A percentile compares a stretch with the other conserved stretches of the same genome.
Conservation (phyloP, 148 eudicot genomes). For the Rhododendron ferrugineum region DNA sequence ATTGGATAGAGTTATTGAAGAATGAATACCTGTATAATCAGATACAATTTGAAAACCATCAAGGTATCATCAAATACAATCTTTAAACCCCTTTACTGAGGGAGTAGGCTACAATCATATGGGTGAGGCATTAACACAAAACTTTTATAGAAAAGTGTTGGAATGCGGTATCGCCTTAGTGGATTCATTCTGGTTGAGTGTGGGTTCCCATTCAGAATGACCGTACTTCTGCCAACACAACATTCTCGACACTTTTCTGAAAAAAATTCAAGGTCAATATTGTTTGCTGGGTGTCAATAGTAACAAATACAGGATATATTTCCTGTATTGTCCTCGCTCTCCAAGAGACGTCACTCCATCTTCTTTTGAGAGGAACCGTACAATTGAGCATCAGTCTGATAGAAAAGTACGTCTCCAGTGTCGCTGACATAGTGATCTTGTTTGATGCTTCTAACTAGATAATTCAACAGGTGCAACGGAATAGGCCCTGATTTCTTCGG, state of each 20-base stretch:
- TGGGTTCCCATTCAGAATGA: not conserved
- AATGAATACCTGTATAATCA: not conserved
- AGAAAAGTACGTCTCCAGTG: conserved; percentile 40
- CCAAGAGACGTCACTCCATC: conserved; percentile 14
- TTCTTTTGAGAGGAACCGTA: conserved; percentile 12
- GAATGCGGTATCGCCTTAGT: not conserved
- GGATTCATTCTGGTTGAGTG: not conserved
- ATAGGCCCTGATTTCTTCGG: conserved; percentile 43
- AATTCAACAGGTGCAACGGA: conserved; percentile 34
- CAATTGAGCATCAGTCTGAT: conserved; percentile 35
- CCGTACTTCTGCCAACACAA: not conserved
- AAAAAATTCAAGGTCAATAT: not conserved
- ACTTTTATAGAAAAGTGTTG: not conserved
- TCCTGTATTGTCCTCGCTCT: not conserved
- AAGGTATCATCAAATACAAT: not conserved
- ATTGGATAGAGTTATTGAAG: not conserved
- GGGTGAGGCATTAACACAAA: not conserved
- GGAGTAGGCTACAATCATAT: not conserved
- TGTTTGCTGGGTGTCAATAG: not conserved
- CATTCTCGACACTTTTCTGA: not conserved
- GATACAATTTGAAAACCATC: not conserved
- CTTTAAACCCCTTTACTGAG: not conserved
- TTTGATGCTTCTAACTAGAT: conserved; percentile 32
- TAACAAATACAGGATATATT: not conserved
- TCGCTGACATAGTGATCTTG: conserved; percentile 51